Conservation (phyloP, 345 rosid genomes). For the Capsella bursapastoris region DNA sequence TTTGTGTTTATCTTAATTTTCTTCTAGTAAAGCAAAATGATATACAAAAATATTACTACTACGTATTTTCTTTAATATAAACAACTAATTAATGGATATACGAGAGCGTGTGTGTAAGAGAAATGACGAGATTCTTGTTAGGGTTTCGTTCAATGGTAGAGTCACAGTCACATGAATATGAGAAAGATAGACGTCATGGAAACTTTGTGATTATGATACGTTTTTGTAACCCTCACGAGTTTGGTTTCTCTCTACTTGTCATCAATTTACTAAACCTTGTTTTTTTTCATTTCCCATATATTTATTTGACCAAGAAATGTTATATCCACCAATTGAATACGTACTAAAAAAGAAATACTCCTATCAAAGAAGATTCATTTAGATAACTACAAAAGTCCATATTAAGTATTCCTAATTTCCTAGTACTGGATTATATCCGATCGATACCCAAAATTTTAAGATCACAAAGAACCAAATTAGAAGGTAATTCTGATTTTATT, state of each 20-base stretch:
- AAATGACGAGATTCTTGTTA: no score
- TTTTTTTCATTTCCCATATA: not conserved
- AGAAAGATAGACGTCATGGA: constrained; percentile 18
- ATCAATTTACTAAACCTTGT: not conserved
- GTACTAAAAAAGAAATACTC: no score
- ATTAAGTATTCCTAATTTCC: not conserved
- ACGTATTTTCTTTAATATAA: no score
- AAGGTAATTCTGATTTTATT: not conserved
- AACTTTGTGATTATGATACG: not conserved
- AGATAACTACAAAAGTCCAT: constrained; percentile 13
- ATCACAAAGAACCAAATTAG: constrained; percentile 16
- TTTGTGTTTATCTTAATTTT: no score
- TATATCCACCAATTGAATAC: not conserved
- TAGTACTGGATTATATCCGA: not conserved
- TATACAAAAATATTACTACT: no score
- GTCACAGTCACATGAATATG: no score
- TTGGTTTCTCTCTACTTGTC: not conserved
- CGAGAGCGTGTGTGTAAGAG: no score
- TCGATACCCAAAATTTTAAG: not conserved
- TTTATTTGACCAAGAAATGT: not conserved
- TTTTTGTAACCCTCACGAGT: constrained; percentile 26
- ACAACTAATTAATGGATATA: no score
- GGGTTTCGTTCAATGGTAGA: no score
- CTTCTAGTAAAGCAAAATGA: no score
- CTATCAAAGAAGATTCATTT: not conserved